Evolutionary conservation across 495 filamentous ascomycete genomes (phyloP).

Genomic region (Aspergillus hancockii): DNA sequence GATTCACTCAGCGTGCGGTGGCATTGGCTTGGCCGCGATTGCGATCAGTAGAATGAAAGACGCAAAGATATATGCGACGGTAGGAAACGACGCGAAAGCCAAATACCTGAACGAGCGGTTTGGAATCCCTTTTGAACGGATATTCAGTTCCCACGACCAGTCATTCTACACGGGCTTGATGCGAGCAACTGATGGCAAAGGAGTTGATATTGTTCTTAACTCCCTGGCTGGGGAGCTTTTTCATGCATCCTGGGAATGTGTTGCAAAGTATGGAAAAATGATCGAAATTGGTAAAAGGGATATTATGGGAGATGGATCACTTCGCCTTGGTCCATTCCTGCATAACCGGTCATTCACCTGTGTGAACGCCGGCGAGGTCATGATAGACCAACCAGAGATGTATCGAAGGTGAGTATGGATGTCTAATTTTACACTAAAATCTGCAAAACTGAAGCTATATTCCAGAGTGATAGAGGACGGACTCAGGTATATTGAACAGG

Average conservation of each 20-base stretch:
- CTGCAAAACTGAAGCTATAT: no score
- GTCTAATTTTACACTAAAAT: not conserved
- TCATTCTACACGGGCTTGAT: slow-evolving; percentile 47
- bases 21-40: not conserved
- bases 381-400: slow-evolving; percentile 3
- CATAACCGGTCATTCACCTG: slow-evolving; percentile 32
- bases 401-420: not conserved
- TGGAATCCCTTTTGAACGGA: slow-evolving; percentile 40
- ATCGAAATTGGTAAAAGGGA: slow-evolving; percentile 46
- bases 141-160: slow-evolving; percentile 50
- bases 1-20: not conserved
- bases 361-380: slow-evolving; percentile 20
- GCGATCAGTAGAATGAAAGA: not conserved
- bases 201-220: slow-evolving; percentile 54
- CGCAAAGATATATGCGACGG: slow-evolving; percentile 37
- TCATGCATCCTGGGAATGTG: slow-evolving; percentile 52
- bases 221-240: slow-evolving; percentile 49
- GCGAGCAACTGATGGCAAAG: slow-evolving; percentile 42
- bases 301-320: slow-evolving; percentile 21
- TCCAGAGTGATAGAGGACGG: not conserved
- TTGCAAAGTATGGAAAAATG: slow-evolving; percentile 53
- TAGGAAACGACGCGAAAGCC: slow-evolving; percentile 42
- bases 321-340: slow-evolving; percentile 37
- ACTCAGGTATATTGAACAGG: not conserved
- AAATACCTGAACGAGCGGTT: slow-evolving; percentile 35